These are phyloP conservation scores for Terfezia claveryi DNA, from an alignment of 495 filamentous ascomycete genomes.

Conservation along the genomic window DNA sequence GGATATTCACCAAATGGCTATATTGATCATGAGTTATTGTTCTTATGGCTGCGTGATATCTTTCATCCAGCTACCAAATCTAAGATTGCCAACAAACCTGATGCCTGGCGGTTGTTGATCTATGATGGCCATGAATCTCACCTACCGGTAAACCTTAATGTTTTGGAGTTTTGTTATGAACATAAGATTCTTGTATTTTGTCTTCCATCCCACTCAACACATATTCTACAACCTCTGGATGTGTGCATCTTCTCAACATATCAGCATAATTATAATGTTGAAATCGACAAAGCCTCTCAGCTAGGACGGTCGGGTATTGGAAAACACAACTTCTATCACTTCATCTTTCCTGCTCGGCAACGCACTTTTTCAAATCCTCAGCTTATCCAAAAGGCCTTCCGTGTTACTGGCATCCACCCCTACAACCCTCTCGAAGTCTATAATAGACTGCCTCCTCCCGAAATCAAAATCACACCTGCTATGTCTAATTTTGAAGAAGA, in stretches of 20 bases:
- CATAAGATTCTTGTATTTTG: not conserved
- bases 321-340: not conserved
- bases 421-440: not conserved
- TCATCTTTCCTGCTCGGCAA: not conserved
- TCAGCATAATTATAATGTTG: not conserved
- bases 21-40: not conserved
- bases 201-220: not conserved
- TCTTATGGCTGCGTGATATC: not conserved
- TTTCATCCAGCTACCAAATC: not conserved
- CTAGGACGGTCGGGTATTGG: not conserved
- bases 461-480: no score
- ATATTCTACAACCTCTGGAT: not conserved
- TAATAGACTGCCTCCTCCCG: no score
- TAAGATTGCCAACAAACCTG: not conserved
- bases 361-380: not conserved
- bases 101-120: not conserved
- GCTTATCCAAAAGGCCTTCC: not conserved
- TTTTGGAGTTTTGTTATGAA: not conserved
- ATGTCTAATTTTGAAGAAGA: no score
- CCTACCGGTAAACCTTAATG: not conserved
- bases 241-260: constrained; percentile 2
- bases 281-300: not conserved
- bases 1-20: not conserved
- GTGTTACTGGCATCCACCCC: not conserved
- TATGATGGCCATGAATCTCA: not conserved